Base-by-base conservation (phyloP, 2,329 filamentous ascomycete species). In the Exophiala xenobiotica region DNA sequence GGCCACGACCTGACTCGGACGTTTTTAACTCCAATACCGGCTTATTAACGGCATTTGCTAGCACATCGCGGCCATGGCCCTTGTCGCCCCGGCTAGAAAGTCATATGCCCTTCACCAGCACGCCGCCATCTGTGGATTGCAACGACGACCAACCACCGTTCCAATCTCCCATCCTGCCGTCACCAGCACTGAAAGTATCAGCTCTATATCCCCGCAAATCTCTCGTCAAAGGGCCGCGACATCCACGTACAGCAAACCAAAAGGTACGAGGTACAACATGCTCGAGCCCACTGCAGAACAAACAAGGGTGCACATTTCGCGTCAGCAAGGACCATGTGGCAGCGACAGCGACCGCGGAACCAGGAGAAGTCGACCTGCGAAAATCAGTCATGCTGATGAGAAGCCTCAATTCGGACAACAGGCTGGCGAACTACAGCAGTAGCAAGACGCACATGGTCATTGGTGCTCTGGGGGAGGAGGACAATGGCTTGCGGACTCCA, bases 291-390 rank as follows among this genome's bases (percentile, higher is more conserved):
- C 26, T 66, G 59, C 33, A 50, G 20, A 42, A 51, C 48, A 57
- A 52, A 24, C 44, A 37, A 39, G 27, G 42, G 6, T 24, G 24
- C 12, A 40, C 12, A 14, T 26, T 33, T 31, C 44, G 37, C 6
- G 29, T 50, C 49, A 56, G 20, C 60, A 62, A 31, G 23, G 46
- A 1, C 39, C 49, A 33, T 26, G 49, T 8, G n/a, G n/a, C n/a
- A n/a, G n/a, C n/a, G n/a, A n/a, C n/a, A n/a, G n/a, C n/a, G n/a
- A n/a, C n/a, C n/a, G n/a, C n/a, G 49, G 12, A 35, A 16, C 46
- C 9, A 57, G 62, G 2, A 59, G 63, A 23, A 66, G 63, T 6
- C 64, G 68, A 20, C 67, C 69, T 23, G 60, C 68, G 1, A 61
- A 66, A 61, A 49, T 66, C 67, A 3, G 63, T 58, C 26, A 62